Conservation (phyloP, 2,329 filamentous ascomycete species). For the Epichloe hybrida region DNA sequence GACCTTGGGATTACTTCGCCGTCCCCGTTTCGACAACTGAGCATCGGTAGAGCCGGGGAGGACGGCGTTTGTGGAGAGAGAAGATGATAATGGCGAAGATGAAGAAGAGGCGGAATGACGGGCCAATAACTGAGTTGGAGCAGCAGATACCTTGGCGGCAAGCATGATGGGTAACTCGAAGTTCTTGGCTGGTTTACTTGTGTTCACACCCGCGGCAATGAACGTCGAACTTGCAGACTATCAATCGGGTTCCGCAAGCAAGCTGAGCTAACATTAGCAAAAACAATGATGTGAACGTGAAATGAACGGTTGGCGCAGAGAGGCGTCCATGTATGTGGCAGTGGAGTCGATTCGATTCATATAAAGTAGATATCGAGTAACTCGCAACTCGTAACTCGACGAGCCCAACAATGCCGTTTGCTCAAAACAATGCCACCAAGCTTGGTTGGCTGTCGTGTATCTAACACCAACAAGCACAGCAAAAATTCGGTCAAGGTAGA, state of each 20-base stretch:
- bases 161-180: not conserved
- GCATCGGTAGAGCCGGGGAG: not conserved
- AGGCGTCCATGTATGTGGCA: not conserved
- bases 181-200: too few species aligned
- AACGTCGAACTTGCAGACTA: not conserved
- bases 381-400: too few species aligned
- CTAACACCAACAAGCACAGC: too few species aligned
- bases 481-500: too few species aligned
- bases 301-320: not conserved
- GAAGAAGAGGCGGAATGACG: not conserved
- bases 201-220: not conserved
- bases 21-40: slow-evolving; percentile 25
- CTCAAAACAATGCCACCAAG: too few species aligned
- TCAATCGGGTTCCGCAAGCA: not conserved
- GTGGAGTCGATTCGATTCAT: not conserved
- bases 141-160: not conserved
- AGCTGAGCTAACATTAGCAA: not conserved
- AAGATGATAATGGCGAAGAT: not conserved
- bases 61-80: not conserved
- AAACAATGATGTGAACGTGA: not conserved
- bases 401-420: too few species aligned
- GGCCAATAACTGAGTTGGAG: not conserved
- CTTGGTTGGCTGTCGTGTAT: too few species aligned
- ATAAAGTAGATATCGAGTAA: too few species aligned
- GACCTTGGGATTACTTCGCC: slow-evolving; percentile 46